Evolutionary conservation across 371 early-diverging fungal genomes (phyloP).

Genomic region (Mortierella sp.): DNA sequence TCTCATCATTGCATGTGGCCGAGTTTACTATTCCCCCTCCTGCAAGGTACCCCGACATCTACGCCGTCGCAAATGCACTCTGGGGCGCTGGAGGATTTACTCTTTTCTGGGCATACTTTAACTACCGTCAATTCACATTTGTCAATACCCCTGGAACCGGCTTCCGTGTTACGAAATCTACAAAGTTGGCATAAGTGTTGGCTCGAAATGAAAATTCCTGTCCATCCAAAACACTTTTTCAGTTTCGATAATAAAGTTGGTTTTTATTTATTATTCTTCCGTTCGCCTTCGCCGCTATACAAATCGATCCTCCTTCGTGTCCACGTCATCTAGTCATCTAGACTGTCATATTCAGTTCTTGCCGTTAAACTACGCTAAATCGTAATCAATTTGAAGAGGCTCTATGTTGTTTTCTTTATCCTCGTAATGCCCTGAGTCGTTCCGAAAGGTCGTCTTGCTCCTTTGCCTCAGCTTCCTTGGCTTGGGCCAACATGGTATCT

Average conservation of each 20-base stretch:
- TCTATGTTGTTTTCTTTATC: slow-evolving; percentile 14
- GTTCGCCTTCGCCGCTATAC: too few relatives aligned
- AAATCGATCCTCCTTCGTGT: too few relatives aligned
- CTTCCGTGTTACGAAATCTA: slow-evolving; percentile 31
- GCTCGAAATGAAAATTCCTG: not conserved
- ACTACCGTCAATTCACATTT: slow-evolving; percentile 68
- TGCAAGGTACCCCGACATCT: slow-evolving; percentile 81
- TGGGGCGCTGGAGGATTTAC: slow-evolving; percentile 77
- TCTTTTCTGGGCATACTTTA: slow-evolving; percentile 70
- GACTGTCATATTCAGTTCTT: too few relatives aligned
- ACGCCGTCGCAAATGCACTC: slow-evolving; percentile 81
- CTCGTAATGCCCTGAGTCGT: slow-evolving; percentile 62
- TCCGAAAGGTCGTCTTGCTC: slow-evolving; percentile 81
- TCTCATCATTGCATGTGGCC: slow-evolving; percentile 70
- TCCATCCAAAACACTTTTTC: not conserved
- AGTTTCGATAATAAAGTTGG: not conserved
- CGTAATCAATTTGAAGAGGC: not conserved
- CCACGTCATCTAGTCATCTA: too few relatives aligned
- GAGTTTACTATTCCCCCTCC: slow-evolving; percentile 76
- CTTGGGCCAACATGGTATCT: slow-evolving; percentile 51
- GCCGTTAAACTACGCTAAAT: not conserved
- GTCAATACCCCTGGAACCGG: slow-evolving; percentile 32
- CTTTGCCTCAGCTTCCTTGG: slow-evolving; percentile 35
- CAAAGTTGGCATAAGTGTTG: slow-evolving; percentile 4
- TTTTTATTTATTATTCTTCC: too few relatives aligned